Evolutionary conservation across 2,329 filamentous ascomycete genomes (phyloP).

Genomic region (Fusarium nematophilum): DNA sequence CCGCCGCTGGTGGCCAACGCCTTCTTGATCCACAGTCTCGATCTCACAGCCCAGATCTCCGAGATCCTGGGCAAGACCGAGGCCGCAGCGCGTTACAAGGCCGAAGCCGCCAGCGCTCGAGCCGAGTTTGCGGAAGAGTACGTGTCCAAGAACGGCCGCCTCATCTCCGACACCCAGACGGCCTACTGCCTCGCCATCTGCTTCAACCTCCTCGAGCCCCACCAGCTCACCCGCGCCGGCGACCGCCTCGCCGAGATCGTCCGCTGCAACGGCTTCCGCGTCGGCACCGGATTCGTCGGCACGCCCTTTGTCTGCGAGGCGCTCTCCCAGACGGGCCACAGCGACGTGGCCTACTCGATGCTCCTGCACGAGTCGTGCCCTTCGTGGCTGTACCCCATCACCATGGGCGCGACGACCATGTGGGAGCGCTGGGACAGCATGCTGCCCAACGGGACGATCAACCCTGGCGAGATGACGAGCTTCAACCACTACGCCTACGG

Average conservation of each 20-base stretch:
- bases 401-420: slow-evolving; percentile 54
- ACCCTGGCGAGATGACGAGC: slow-evolving; percentile 55
- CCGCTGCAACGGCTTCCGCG: slow-evolving; percentile 28
- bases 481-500: slow-evolving; percentile 58
- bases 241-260: slow-evolving; percentile 32
- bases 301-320: slow-evolving; percentile 50
- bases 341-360: slow-evolving; percentile 50
- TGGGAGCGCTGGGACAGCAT: slow-evolving; percentile 58
- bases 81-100: slow-evolving; percentile 7
- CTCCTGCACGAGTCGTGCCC: slow-evolving; percentile 49
- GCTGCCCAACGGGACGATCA: slow-evolving; percentile 51
- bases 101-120: slow-evolving; percentile 25
- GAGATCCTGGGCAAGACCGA: slow-evolving; percentile 45
- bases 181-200: slow-evolving; percentile 39
- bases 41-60: slow-evolving; percentile 51
- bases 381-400: slow-evolving; percentile 53
- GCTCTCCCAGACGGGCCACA: slow-evolving; percentile 25
- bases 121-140: slow-evolving; percentile 32
- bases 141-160: slow-evolving; percentile 36
- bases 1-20: slow-evolving; percentile 58
- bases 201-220: slow-evolving; percentile 25
- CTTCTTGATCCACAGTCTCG: slow-evolving; percentile 58
- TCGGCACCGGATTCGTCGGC: slow-evolving; percentile 50
- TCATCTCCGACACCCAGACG: slow-evolving; percentile 39
- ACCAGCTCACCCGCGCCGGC: slow-evolving; percentile 21